Evolutionary conservation across 495 filamentous ascomycete species (phyloP), one percentile per base, ranked within the genome.

Genomic region (Lophium mytilinum): DNA sequence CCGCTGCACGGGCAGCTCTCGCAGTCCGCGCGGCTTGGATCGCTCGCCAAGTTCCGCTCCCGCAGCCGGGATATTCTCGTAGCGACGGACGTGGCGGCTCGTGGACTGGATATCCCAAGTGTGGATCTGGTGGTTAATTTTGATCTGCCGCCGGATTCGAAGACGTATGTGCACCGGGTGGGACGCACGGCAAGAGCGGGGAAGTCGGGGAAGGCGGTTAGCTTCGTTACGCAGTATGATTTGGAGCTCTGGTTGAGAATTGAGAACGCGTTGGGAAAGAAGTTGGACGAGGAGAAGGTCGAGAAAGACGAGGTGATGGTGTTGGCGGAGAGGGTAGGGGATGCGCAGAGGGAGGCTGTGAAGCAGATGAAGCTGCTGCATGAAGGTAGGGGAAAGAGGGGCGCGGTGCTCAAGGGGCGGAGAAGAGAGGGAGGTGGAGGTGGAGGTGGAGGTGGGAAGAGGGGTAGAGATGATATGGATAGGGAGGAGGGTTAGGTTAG

Each of bases 121-220:
- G 93, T 98, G 3, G 91, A 96, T 58, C 71, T 90, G 0, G 90
- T 98, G 3, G 63, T 98, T 51, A 96, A 96, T 69, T 87, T 82
- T 57, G 92, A 96, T 66, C 73, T 95, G 8, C 88, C 89, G 0
- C 75, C 76, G 12, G 88, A 92, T 59, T 85, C 82, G 65, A 93
- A 96, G 70, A 96, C 89, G 0, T 98, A 96, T 64, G 88, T 98
- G 50, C 93, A 98, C 68, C 83, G 93, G 40, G 92, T 96, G 2
- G 93, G 93, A 7, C 85, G 93, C 57, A 98, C 93, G 0, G 93
- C 93, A 0, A 79, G 93, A 70, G 92, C 93, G 0, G 92, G 92
- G 12, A 88, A 89, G 65, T 83, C 81, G 21, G 92, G 92, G n/a
- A 76, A 86, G 35, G 89, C 90, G 1, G 79, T 96, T 40, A 84